phyloP scores from a whole-genome alignment of 176 grass and related monocot species.

The Triticum timopheevii region DNA sequence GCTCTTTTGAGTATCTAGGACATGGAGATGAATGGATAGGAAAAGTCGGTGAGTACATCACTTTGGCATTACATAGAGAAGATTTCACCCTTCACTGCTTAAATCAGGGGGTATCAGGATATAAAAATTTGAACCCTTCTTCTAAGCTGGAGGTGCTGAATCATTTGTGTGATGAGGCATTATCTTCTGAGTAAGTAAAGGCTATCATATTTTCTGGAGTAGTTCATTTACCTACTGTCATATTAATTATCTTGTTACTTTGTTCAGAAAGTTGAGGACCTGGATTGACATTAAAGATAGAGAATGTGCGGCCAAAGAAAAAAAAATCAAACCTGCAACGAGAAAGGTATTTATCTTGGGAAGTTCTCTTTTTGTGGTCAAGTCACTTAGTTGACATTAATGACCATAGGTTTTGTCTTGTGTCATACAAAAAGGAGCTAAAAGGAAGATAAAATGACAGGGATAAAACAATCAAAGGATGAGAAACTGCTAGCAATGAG shows the following conservation, averaged over 20 bases:
- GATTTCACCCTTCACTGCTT: slow-evolving; percentile 37
- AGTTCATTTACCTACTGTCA: neutral
- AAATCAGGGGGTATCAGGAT: slow-evolving; percentile 42
- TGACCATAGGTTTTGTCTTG: slow-evolving; percentile 14
- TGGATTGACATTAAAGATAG: slow-evolving; percentile 29
- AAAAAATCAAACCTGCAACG: slow-evolving; percentile 42
- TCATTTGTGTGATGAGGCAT: slow-evolving; percentile 67
- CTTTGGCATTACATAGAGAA: slow-evolving; percentile 31
- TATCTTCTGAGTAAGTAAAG: slow-evolving; percentile 62
- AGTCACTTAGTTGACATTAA: neutral
- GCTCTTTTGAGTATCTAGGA: slow-evolving; percentile 46
- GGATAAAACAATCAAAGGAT: slow-evolving; percentile 18
- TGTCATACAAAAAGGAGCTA: slow-evolving; percentile 56
- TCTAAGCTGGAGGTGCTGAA: slow-evolving; percentile 68
- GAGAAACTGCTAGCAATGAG: slow-evolving; percentile 25
- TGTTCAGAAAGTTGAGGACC: slow-evolving; percentile 28
- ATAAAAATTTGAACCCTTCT: slow-evolving; percentile 58
- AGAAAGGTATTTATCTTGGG: slow-evolving; percentile 49
- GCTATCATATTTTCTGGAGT: slow-evolving; percentile 16
- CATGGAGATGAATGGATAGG: slow-evolving; percentile 55
- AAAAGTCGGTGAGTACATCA: slow-evolving; percentile 41
- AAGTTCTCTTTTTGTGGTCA: neutral
- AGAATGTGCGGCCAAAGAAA: slow-evolving; percentile 31
- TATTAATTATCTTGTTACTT: slow-evolving; percentile 22
- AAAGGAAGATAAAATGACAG: slow-evolving; percentile 53